Percentiles rank a stretch among this genome's conserved stretches.
Evolutionary conservation across 345 rosid species (phyloP).

Genomic region (Draba incana): DNA sequence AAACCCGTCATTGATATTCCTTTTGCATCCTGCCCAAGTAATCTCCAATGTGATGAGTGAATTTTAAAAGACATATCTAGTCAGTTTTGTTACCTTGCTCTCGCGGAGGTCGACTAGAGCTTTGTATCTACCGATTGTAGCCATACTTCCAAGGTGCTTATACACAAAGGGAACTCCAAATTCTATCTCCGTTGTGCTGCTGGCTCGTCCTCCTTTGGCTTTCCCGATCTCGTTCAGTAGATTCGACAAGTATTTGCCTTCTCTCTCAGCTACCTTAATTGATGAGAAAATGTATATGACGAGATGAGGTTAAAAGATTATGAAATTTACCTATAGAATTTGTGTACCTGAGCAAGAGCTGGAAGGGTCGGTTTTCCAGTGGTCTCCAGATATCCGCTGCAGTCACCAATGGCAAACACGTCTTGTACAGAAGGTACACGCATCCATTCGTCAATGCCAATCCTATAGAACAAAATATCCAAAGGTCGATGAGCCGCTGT

Average conservation of each 20-base stretch:
- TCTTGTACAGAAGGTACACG: conserved; percentile 80
- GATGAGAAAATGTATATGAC: conserved; percentile 11
- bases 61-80: not conserved
- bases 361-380: conserved; percentile 90
- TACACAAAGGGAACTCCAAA: conserved; percentile 81
- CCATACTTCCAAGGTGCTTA: conserved; percentile 97
- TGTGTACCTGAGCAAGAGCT: conserved; percentile 78
- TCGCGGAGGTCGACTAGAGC: conserved; percentile 93
- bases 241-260: conserved; percentile 76
- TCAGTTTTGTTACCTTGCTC: conserved; percentile 67
- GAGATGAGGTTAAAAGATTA: not conserved
- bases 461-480: conserved; percentile 49
- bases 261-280: conserved; percentile 88
- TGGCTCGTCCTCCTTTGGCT: conserved; percentile 80
- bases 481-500: not conserved
- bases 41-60: not conserved
- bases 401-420: conserved; percentile 91
- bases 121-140: conserved; percentile 86
- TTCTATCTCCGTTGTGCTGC: conserved; percentile 56
- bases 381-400: conserved; percentile 87
- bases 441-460: conserved; percentile 88
- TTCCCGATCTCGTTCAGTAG: conserved; percentile 63
- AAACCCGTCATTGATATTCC: conserved; percentile 82
- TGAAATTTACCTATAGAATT: conserved; percentile 13
- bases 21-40: conserved; percentile 62